Conservation (phyloP, 352 stramenopile species). For the Phytophthora pluvialis region DNA sequence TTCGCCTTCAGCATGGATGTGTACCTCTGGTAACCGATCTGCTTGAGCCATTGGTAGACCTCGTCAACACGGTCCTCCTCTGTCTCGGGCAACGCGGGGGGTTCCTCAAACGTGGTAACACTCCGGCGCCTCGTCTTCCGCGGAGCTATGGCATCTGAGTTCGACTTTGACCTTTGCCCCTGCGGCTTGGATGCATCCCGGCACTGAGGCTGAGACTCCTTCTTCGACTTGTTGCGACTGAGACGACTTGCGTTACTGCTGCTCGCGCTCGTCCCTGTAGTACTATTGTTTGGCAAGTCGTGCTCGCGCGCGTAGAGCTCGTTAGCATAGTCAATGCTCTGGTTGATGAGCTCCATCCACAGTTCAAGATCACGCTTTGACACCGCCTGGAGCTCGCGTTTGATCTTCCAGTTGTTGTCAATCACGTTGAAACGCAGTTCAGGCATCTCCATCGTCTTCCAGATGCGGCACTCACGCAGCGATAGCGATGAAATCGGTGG, state of each 20-base stretch:
- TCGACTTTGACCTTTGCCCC: constrained; percentile 23
- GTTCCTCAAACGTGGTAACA: constrained; percentile 37
- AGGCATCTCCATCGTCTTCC: constrained; percentile 89
- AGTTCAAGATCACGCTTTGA: constrained; percentile 65
- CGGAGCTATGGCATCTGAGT: constrained; percentile 20
- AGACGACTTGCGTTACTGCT: constrained; percentile 39
- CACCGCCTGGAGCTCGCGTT: constrained; percentile 73
- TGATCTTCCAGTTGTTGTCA: constrained; percentile 83
- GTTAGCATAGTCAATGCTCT: constrained; percentile 82
- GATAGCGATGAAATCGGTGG: constrained; percentile 64
- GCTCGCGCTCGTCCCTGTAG: constrained; percentile 34
- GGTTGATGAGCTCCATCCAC: constrained; percentile 80
- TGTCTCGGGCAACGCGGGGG: constrained; percentile 40
- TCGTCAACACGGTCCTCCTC: constrained; percentile 66
- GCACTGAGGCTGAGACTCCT: constrained; percentile 16
- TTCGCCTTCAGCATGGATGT: constrained; percentile 77
- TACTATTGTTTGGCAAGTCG: constrained; percentile 48
- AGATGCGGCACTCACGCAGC: constrained; percentile 78
- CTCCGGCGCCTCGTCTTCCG: constrained; percentile 36
- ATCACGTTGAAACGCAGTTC: constrained; percentile 82
- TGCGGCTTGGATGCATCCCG: constrained; percentile 18
- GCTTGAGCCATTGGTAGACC: constrained; percentile 77
- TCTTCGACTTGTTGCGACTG: constrained; percentile 31
- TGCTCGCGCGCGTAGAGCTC: constrained; percentile 45
- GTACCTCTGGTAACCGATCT: constrained; percentile 63